Evolutionary conservation across 805 yeast species (phyloP), one percentile per base, ranked within the genome.

Genomic region (Cyberlindnera japonica): DNA sequence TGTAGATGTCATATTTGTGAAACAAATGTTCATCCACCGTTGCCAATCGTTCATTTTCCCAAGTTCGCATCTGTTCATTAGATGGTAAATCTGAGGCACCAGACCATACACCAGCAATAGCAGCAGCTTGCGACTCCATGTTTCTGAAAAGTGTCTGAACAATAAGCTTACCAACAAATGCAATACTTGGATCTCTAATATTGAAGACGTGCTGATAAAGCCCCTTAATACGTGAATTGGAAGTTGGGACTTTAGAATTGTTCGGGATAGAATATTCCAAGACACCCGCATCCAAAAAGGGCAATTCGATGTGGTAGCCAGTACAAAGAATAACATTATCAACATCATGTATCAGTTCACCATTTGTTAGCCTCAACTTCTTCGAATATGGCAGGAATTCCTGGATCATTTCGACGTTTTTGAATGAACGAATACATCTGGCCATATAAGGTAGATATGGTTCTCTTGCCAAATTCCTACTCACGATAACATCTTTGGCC

Each of bases 401-500:
- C 21, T 62, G 38, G 24, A 63, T 48, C 29, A 58, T 42, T 13
- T 53, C 55, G 46, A 21, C 63, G 60, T 17, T 67, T 15, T 40
- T 40, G 37, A 59, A 56, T 4, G 52, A 39, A 3, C 46, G 37
- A 6, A 54, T 45, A 29, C 57, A 53, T 21, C 59, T 47, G 6
- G 71, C 56, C 38, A 72, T 71, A 8, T 54, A 58, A 22, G 66
- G 62, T 17, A 72, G 50, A 66, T 72, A 70, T 31, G 54, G 63
- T 49, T 84, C 90, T 10, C 67, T 64, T 17, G 73, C 79, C 82
- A 90, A 79, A 48, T 80, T 78, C 40, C 96, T 69, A 29, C 85
- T 76, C 41, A 88, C 67, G 42, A 83, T 83, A 39, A 83, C 72
- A 49, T 51, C 63, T 43, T 50, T 63, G 37, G 55, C 60, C 18